Evolutionary conservation across 257 asterid genomes (phyloP).

Genomic region (Avicennia marina): DNA sequence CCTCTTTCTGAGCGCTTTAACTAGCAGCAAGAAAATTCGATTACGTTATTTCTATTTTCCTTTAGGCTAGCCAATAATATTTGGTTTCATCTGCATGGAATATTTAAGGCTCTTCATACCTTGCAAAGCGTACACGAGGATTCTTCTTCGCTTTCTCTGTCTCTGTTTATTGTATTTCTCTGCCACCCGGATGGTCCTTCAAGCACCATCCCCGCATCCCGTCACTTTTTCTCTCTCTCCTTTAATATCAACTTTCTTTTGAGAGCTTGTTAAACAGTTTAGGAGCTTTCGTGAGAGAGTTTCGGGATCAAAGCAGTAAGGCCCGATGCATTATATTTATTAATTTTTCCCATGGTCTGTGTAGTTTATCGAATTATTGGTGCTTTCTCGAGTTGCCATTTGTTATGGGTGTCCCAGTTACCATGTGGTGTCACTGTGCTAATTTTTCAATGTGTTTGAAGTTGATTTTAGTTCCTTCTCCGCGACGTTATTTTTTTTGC

Average conservation of each 20-base stretch:
- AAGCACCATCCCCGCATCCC: too few relatives aligned
- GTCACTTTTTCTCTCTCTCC: too few relatives aligned
- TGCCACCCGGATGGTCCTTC: conserved; percentile 46
- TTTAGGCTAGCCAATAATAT: neutral
- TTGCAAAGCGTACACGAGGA: conserved; percentile 51
- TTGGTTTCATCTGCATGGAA: conserved; percentile 58
- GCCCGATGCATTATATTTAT: conserved; percentile 14
- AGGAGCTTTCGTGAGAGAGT: conserved; percentile 12
- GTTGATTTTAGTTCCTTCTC: neutral
- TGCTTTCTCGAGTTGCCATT: conserved; percentile 12
- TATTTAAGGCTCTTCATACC: conserved; percentile 31
- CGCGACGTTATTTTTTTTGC: neutral
- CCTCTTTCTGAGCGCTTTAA: conserved; percentile 3
- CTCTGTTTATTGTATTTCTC: conserved; percentile 33
- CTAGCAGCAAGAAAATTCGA: neutral
- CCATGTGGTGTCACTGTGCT: neutral
- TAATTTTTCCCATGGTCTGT: neutral
- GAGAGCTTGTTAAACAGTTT: neutral
- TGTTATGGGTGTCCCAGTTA: conserved; percentile 13
- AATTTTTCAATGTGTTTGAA: neutral
- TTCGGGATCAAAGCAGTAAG: conserved; percentile 30
- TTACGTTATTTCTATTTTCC: conserved; percentile 4
- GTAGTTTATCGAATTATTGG: neutral
- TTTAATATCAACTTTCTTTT: too few relatives aligned
- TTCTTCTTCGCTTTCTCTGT: conserved; percentile 30